These are phyloP conservation scores for Penicillium brasilianum DNA, from an alignment of 2,329 filamentous ascomycete genomes.

Conservation along the genomic window DNA sequence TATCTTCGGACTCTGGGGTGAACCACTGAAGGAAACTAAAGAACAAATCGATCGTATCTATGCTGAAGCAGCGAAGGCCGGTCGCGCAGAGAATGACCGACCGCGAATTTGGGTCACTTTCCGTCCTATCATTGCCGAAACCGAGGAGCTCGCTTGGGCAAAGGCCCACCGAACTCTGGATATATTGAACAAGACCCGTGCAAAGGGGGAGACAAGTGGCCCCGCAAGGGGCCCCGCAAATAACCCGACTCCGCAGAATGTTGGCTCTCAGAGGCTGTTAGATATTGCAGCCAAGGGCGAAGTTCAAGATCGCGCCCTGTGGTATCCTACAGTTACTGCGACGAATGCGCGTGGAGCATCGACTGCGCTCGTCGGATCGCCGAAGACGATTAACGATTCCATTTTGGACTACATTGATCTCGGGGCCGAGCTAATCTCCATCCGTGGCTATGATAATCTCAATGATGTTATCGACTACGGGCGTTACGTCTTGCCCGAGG, in stretches of 20 bases:
- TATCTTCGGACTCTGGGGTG: conserved; percentile 69
- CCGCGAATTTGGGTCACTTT: conserved; percentile 69
- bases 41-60: conserved; percentile 67
- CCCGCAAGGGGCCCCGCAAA: conserved; percentile 37
- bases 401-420: conserved; percentile 64
- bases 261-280: conserved; percentile 63
- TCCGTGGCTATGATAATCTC: conserved; percentile 65
- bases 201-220: conserved; percentile 41
- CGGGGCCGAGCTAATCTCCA: conserved; percentile 63
- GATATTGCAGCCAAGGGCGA: conserved; percentile 60
- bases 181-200: conserved; percentile 52
- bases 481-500: conserved; percentile 59
- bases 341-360: conserved; percentile 65
- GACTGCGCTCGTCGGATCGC: conserved; percentile 63
- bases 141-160: conserved; percentile 65
- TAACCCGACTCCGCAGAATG: conserved; percentile 59
- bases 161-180: conserved; percentile 65
- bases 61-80: conserved; percentile 62
- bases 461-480: conserved; percentile 66
- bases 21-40: conserved; percentile 67
- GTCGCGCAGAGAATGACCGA: conserved; percentile 57
- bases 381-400: conserved; percentile 59
- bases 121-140: conserved; percentile 65
- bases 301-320: conserved; percentile 65
- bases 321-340: conserved; percentile 67